phyloP scores from a whole-genome alignment of 192 early-diverging fungal species.

The Lobosporangium transversale region DNA sequence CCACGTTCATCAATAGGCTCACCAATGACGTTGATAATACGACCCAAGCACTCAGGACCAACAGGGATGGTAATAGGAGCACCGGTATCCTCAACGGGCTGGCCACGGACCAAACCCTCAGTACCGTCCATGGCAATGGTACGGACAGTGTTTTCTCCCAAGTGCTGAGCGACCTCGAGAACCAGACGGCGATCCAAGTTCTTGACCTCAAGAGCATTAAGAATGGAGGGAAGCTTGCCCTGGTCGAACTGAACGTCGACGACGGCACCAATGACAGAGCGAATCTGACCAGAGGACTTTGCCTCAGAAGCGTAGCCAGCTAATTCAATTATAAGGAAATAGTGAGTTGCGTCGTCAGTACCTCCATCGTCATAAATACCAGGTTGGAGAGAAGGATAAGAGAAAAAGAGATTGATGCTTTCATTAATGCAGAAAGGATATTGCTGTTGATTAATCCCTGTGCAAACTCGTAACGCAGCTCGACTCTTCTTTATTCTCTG shows the following conservation, averaged over 20 bases:
- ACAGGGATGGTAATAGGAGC: constrained; percentile 92
- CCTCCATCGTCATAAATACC: neutral
- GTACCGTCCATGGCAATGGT: constrained; percentile 99
- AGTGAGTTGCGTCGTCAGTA: neutral
- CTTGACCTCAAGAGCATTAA: constrained; percentile 76
- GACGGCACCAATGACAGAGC: constrained; percentile 94
- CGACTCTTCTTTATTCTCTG: too few species aligned
- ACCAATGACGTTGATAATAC: constrained; percentile 99
- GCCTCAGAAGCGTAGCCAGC: constrained; percentile 51
- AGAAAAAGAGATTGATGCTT: too few species aligned
- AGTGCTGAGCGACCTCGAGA: constrained; percentile 96
- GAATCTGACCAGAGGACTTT: constrained; percentile 50
- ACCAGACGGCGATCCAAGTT: constrained; percentile 78
- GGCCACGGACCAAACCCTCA: constrained; percentile 95
- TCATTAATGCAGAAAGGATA: too few species aligned
- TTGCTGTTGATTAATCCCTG: too few species aligned
- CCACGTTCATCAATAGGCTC: constrained; percentile 98
- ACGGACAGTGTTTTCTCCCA: constrained; percentile 98
- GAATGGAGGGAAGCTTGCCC: constrained; percentile 89
- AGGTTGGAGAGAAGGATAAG: neutral
- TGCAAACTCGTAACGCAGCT: neutral
- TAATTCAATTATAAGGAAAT: neutral
- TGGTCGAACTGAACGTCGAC: constrained; percentile 97
- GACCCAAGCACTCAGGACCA: constrained; percentile 94
- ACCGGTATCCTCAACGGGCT: constrained; percentile 94